These are phyloP conservation scores for Chlamydomonas sphaeroides DNA, from an alignment of 139 green algal species.

Conservation along the genomic window DNA sequence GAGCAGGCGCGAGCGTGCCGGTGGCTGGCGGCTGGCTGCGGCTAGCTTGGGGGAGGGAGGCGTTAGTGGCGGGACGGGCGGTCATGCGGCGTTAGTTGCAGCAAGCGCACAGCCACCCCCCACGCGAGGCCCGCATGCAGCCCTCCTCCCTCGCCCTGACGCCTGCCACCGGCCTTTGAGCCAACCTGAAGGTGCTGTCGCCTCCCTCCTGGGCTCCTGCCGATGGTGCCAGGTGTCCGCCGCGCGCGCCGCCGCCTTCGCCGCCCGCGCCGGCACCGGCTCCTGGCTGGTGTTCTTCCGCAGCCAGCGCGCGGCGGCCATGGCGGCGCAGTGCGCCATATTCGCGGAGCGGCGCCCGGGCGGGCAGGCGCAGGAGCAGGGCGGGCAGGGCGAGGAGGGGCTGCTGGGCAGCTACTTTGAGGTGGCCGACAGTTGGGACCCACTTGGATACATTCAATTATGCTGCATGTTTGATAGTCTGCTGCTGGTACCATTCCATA, in stretches of 20 bases:
- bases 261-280: neutral
- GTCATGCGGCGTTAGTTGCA: too few relatives aligned
- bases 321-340: constrained; percentile 42
- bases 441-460: too few relatives aligned
- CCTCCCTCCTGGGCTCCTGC: too few relatives aligned
- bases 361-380: neutral
- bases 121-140: too few relatives aligned
- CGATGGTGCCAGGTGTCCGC: neutral
- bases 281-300: constrained; percentile 61
- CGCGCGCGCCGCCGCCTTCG: neutral
- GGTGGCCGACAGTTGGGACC: too few relatives aligned
- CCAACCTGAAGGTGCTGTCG: too few relatives aligned
- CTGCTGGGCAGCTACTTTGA: too few relatives aligned
- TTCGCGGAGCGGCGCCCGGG: neutral
- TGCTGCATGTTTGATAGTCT: too few relatives aligned
- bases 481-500: neutral
- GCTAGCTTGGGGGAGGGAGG: constrained; percentile 6
- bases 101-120: too few relatives aligned
- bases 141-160: too few relatives aligned
- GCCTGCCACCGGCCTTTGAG: too few relatives aligned
- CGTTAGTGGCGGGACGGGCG: constrained; percentile 24
- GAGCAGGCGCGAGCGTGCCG: constrained; percentile 5
- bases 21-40: neutral
- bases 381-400: neutral
- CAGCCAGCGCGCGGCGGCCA: constrained; percentile 49